phyloP scores from a whole-genome alignment of 2,329 filamentous ascomycete genomes.

The Graphium sp. region DNA sequence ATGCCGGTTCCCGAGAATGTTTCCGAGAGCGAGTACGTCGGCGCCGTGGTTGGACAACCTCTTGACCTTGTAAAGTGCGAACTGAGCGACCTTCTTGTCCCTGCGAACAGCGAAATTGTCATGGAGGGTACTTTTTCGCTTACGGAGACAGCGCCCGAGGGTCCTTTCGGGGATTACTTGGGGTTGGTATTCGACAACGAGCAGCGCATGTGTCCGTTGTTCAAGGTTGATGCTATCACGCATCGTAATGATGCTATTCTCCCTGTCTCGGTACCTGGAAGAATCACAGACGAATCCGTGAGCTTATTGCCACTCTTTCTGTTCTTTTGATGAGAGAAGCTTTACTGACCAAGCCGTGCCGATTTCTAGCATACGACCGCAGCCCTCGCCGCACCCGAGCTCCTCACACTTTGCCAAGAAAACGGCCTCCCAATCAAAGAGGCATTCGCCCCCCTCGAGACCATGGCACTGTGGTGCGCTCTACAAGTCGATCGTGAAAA shows the following conservation, averaged over 20 bases:
- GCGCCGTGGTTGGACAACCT: slow-evolving; percentile 23
- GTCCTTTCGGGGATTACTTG: slow-evolving; percentile 26
- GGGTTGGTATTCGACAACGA: slow-evolving; percentile 19
- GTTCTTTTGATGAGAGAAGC: slow-evolving; percentile 2
- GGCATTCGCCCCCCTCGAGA: slow-evolving; percentile 24
- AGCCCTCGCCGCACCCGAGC: slow-evolving; percentile 22
- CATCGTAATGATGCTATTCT: slow-evolving; percentile 28
- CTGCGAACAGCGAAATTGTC: slow-evolving; percentile 31
- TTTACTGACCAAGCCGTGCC: too few relatives aligned
- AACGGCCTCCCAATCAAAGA: slow-evolving; percentile 23
- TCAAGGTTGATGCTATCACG: slow-evolving; percentile 26
- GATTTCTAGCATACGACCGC: slow-evolving; percentile 18
- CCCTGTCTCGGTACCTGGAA: slow-evolving; percentile 26
- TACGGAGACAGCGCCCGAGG: slow-evolving; percentile 22
- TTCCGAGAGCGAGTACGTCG: slow-evolving; percentile 28
- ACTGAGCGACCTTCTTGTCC: slow-evolving; percentile 28
- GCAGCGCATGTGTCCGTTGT: slow-evolving; percentile 17
- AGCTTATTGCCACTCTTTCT: not conserved
- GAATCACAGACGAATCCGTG: slow-evolving; percentile 24
- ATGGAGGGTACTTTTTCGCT: slow-evolving; percentile 29
- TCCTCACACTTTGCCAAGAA: slow-evolving; percentile 16
- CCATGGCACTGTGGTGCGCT: slow-evolving; percentile 28
- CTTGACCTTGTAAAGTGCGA: slow-evolving; percentile 33
- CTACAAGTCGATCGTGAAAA: slow-evolving; percentile 40
- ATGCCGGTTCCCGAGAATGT: slow-evolving; percentile 32